Evolutionary conservation across 1,139 yeast genomes (phyloP).

Genomic region (Diutina mesorugosa): DNA sequence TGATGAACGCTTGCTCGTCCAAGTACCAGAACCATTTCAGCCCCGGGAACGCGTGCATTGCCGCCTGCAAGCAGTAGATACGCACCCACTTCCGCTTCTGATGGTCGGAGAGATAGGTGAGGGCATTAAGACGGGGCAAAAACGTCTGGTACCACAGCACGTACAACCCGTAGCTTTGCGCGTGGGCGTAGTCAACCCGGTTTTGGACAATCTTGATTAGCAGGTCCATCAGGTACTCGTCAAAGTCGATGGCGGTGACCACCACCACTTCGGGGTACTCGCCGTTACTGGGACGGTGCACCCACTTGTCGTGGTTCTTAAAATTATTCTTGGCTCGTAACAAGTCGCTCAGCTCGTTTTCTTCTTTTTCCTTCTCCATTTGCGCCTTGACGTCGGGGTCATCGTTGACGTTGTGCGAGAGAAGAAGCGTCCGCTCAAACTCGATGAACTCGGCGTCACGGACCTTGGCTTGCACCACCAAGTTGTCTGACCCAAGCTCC

Average conservation of each 20-base stretch:
- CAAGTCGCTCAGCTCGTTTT: constrained; percentile 22
- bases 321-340: constrained; percentile 41
- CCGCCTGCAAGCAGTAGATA: constrained; percentile 53
- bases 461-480: constrained; percentile 32
- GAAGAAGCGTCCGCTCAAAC: constrained; percentile 18
- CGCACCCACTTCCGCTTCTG: constrained; percentile 47
- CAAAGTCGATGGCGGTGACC: constrained; percentile 75
- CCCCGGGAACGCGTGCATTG: constrained; percentile 76
- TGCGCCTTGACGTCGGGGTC: constrained; percentile 30
- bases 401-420: constrained; percentile 31
- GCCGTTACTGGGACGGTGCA: constrained; percentile 27
- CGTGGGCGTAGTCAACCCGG: constrained; percentile 69
- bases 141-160: constrained; percentile 79
- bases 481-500: constrained; percentile 37
- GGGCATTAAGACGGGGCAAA: constrained; percentile 39
- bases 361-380: constrained; percentile 24
- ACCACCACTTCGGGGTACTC: constrained; percentile 56
- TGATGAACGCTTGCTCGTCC: constrained; percentile 62
- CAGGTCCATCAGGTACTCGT: constrained; percentile 45
- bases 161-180: constrained; percentile 64
- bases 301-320: constrained; percentile 52
- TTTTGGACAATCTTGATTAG: constrained; percentile 62
- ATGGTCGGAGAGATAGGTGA: constrained; percentile 18
- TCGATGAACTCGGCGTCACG: constrained; percentile 25
- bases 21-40: constrained; percentile 79